A percentile compares a stretch with the other conserved stretches of the same genome.
Conservation (phyloP, 129 eudicot genomes). For the Artemisia tridentata region DNA sequence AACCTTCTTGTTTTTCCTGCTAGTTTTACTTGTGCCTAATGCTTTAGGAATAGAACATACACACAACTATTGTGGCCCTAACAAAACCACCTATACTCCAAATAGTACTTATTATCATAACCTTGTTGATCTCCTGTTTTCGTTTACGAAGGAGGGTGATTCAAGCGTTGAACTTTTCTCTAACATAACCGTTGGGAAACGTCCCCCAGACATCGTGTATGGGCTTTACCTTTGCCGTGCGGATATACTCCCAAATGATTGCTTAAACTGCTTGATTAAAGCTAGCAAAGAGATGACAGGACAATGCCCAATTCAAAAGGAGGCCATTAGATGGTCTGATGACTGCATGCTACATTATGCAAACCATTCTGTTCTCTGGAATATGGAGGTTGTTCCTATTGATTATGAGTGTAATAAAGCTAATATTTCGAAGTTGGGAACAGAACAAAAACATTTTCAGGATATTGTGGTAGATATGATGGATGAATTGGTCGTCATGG, state of each 20-base stretch:
- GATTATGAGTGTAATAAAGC: not conserved
- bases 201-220: constrained; percentile 6
- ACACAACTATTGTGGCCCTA: not conserved
- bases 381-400: not conserved
- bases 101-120: constrained; percentile 2
- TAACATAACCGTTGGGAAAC: not conserved
- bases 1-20: not conserved
- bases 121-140: not conserved
- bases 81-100: constrained; percentile 8
- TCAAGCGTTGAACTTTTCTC: not conserved
- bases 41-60: constrained; percentile 4
- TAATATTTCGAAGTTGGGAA: not conserved
- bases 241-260: constrained; percentile 1
- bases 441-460: not conserved
- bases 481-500: constrained; percentile 4
- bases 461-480: constrained; percentile 8
- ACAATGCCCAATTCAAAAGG: constrained; percentile 9
- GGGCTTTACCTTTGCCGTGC: constrained; percentile 17
- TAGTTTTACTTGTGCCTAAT: constrained; percentile 12
- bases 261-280: constrained; percentile 8
- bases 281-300: constrained; percentile 9
- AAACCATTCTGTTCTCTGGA: not conserved
- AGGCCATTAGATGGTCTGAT: constrained; percentile 10
- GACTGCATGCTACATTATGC: constrained; percentile 13
- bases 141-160: not conserved